A percentile compares a stretch with the other conserved stretches of the same genome.
Conservation (phyloP, 2,329 filamentous ascomycete species). For the Ophiosphaerella narmari region DNA sequence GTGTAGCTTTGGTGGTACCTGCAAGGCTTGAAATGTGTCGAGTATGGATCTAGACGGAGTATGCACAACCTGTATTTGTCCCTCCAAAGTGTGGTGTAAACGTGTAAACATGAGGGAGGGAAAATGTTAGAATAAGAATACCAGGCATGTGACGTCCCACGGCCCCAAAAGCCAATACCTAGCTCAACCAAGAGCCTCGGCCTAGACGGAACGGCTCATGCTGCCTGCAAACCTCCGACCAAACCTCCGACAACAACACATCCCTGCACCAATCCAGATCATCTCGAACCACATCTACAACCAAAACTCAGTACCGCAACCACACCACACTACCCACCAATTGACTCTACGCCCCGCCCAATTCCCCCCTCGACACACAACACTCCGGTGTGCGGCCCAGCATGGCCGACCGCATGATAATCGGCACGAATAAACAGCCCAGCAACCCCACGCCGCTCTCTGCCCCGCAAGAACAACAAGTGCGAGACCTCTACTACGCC, state of each 20-base stretch:
- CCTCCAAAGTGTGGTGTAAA: too few species aligned
- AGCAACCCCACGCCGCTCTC: constrained; percentile 70
- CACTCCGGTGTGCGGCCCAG: not conserved
- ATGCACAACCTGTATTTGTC: too few species aligned
- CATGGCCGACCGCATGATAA: constrained; percentile 30
- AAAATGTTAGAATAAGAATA: not conserved
- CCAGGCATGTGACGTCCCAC: constrained; percentile 11
- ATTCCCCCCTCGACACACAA: too few species aligned
- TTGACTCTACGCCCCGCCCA: not conserved
- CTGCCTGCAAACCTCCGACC: not conserved
- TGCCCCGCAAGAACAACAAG: constrained; percentile 67
- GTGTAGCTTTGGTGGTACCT: constrained; percentile 2
- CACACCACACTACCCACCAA: not conserved
- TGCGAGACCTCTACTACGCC: constrained; percentile 77
- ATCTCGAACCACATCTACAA: constrained; percentile 38
- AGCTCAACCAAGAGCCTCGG: constrained; percentile 11
- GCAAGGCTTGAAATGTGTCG: not conserved
- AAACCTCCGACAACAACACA: constrained; percentile 53
- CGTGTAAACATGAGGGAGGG: too few species aligned
- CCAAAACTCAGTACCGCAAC: constrained; percentile 7
- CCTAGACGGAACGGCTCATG: constrained; percentile 7
- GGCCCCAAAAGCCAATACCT: not conserved
- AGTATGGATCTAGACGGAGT: too few species aligned
- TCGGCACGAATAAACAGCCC: constrained; percentile 25
- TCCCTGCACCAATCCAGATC: constrained; percentile 40